Evolutionary conservation across 2,329 filamentous ascomycete species (phyloP).

Genomic region (Sporothrix brunneoviolacea): DNA sequence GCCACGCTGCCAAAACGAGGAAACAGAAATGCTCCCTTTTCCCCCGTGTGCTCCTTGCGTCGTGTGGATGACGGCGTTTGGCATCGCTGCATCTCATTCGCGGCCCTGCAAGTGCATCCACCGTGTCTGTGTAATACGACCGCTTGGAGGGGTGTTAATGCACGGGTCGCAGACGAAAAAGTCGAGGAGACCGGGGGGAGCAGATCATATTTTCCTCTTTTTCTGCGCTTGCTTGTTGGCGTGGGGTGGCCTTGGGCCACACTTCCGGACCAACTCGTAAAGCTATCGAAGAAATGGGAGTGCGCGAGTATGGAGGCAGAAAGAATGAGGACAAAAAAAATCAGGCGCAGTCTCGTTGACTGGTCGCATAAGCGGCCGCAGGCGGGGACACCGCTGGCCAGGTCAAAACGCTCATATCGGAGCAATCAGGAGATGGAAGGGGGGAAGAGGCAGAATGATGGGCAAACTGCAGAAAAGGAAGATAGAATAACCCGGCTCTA

Average conservation of each 20-base stretch:
- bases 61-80: background rate
- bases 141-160: background rate
- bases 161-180: background rate
- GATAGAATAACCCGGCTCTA: too few species aligned
- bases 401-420: background rate
- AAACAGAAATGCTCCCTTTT: too few species aligned
- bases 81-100: constrained; percentile 5
- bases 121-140: background rate
- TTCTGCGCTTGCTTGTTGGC: background rate
- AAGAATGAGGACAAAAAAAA: background rate
- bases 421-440: background rate
- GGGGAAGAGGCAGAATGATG: constrained; percentile 12
- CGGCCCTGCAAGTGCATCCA: constrained; percentile 5
- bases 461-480: constrained; percentile 4
- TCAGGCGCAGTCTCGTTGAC: constrained; percentile 13
- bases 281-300: too few species aligned
- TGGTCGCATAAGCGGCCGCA: constrained; percentile 17
- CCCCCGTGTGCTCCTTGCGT: background rate
- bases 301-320: background rate
- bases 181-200: too few species aligned
- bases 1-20: background rate
- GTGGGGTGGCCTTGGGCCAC: background rate
- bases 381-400: background rate
- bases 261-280: background rate
- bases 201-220: background rate